Base-by-base conservation (phyloP, 495 filamentous ascomycete genomes). In the Staphylotrichum longicolle region DNA sequence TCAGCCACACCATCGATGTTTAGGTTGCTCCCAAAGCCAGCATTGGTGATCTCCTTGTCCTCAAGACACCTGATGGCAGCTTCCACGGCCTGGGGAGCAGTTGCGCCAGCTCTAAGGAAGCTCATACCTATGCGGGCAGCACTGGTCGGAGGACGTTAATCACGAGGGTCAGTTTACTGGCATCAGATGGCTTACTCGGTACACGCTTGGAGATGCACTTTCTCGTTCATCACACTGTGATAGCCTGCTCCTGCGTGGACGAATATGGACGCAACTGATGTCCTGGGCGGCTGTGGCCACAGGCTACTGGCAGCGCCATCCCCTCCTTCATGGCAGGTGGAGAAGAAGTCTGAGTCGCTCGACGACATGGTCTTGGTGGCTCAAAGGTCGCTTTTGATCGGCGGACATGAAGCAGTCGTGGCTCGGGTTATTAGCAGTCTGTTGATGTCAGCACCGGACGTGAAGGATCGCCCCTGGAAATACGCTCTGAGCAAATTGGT, bases 241-340 rank as follows among this genome's bases (percentile, higher is more conserved):
- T 88, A 97, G n/a, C 94, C 94, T 15, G 94, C 94, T 11, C 94
- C 94, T 27, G 93, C 94, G 78, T 98, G 94, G 59, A 98, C 85
- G 69, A 96, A 97, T 40, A 98, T 89, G n/a, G 88, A 89, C 61
- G 76, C 70, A 20, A 81, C 73, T 2, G 74, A 65, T 34, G 48
- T 63, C 41, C 59, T 68, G 10, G 50, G n/a, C 4, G 46, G 50
- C 30, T 63, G 63, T 42, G 50, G 65, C 60, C 63, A 67, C 14
- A 66, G 52, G 20, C 63, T 63, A 35, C 70, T 71, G 20, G 58
- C 58, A 12, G 65, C 32, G 1, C 70, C 68, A 60, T 75, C 71
- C 30, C 58, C 20, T 27, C 20, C 64, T 10, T 44, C 56, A 30
- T 11, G 27, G 27, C 51, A 30, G 7, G 60, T 58, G 14, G 60